Base-by-base conservation (phyloP, 768 basidiomycete genomes). In the Lyophyllum shimeji region DNA sequence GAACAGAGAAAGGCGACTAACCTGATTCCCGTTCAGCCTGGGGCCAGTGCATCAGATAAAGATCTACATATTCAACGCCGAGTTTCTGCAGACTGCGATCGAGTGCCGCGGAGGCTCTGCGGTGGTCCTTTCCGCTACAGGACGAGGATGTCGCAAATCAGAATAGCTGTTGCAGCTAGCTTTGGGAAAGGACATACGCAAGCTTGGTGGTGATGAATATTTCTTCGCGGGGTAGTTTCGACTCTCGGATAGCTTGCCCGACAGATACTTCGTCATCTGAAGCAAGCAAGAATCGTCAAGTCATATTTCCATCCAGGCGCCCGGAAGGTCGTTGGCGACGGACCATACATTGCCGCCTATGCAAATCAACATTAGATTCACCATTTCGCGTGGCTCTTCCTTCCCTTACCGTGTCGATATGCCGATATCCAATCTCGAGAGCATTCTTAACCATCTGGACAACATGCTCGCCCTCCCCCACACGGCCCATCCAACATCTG, bases 31-130 rank as follows among this genome's bases (percentile, higher is more conserved):
- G 46, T 15, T 61, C 18, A 3, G 71, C 61, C 55, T 70, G 71
- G 20, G 74, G 72, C 70, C 71, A 74, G 55, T 77, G 76, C 59
- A 78, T 70, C 18, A 77, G 66, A 61, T 76, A 81, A n/a, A 82
- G 59, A 65, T 82, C 80, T 37, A 82, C 70, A 65, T 81, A 81
- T 34, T 74, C 73, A 17, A 69, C 62, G 23, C 66, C 66, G 17
- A 76, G 66, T 49, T 70, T 69, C 45, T 64, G 54, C 43, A 79
- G 61, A 50, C 71, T 72, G 25, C 54, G 52, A 23, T 77, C 64
- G 12, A 80, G 66, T 0, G 71, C 71, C 18, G 64, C 60, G 27
- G 61, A 50, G 7, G 76, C 76, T 21, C 62, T 56, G 31, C 62
- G 69, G 56, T 77, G 78, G 40, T 71, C 65, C 56, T 70, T 65